Conservation (phyloP, 192 early-diverging fungal genomes). For the Gigaspora rosea region DNA sequence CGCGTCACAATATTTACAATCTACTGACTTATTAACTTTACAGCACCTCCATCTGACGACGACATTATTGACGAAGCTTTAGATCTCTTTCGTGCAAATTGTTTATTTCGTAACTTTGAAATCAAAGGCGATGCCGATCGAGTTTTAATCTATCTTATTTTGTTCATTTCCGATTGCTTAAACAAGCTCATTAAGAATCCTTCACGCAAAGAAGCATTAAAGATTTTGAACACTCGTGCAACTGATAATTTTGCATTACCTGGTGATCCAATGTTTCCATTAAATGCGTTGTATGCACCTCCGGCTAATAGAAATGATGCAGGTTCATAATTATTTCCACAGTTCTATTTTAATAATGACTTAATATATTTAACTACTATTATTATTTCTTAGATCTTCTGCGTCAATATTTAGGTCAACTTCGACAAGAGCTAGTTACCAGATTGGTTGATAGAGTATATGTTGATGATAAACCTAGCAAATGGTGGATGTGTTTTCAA, state of each 20-base stretch:
- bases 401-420: slow-evolving; percentile 84
- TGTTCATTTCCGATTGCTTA: slow-evolving; percentile 88
- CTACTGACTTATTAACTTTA: slow-evolving; percentile 1
- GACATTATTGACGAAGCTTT: slow-evolving; percentile 97
- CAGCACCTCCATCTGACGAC: slow-evolving; percentile 54
- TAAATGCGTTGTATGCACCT: slow-evolving; percentile 82
- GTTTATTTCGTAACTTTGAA: slow-evolving; percentile 99
- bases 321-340: slow-evolving; percentile 51
- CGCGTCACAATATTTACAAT: not conserved
- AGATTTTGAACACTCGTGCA: slow-evolving; percentile 81
- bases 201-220: slow-evolving; percentile 71
- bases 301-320: slow-evolving; percentile 71
- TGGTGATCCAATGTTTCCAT: slow-evolving; percentile 90
- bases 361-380: not conserved
- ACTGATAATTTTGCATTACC: slow-evolving; percentile 90
- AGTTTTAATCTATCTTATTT: slow-evolving; percentile 90
- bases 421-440: slow-evolving; percentile 84
- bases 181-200: slow-evolving; percentile 65
- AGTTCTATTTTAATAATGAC: not conserved
- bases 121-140: slow-evolving; percentile 93
- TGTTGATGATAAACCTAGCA: slow-evolving; percentile 81
- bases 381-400: slow-evolving; percentile 60
- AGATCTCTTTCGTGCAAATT: slow-evolving; percentile 93
- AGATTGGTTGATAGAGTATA: slow-evolving; percentile 80
- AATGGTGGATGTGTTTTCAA: slow-evolving; percentile 99